Conservation (phyloP, 2,329 filamentous ascomycete species). For the Phyllosticta citrichinensis region DNA sequence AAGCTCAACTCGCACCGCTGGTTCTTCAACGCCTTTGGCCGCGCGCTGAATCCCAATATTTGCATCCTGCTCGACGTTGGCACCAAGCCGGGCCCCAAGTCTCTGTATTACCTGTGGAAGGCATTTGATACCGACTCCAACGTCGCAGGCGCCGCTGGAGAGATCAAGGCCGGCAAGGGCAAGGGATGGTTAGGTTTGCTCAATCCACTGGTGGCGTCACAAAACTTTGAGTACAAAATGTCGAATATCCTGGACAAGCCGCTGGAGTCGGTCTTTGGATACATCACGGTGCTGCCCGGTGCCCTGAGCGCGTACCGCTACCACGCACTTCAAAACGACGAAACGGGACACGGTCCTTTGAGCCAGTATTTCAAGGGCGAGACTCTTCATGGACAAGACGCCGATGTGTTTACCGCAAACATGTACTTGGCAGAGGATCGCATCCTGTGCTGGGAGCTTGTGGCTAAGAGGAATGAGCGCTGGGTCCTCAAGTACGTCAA, state of each 20-base stretch:
- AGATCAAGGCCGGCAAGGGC: constrained; percentile 96
- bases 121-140: constrained; percentile 97
- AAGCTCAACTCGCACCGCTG: constrained; percentile 98
- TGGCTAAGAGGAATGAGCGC: constrained; percentile 85
- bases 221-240: constrained; percentile 99
- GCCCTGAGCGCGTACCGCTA: constrained; percentile 93
- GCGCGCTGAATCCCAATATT: constrained; percentile 85
- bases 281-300: constrained; percentile 93
- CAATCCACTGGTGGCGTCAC: constrained; percentile 89
- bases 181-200: constrained; percentile 71
- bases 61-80: constrained; percentile 96
- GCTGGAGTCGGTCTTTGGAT: constrained; percentile 92
- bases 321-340: constrained; percentile 91
- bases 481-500: constrained; percentile 99
- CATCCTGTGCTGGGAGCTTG: constrained; percentile 88
- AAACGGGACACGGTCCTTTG: constrained; percentile 85
- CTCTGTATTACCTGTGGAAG: constrained; percentile 98
- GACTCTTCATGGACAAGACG: constrained; percentile 88
- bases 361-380: constrained; percentile 99
- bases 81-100: constrained; percentile 77
- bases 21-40: constrained; percentile 98
- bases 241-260: constrained; percentile 98
- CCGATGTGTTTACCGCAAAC: constrained; percentile 95
- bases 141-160: constrained; percentile 90
- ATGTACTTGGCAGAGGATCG: constrained; percentile 89